Conservation (phyloP, 192 early-diverging fungal genomes). For the Coemansia sp. region DNA sequence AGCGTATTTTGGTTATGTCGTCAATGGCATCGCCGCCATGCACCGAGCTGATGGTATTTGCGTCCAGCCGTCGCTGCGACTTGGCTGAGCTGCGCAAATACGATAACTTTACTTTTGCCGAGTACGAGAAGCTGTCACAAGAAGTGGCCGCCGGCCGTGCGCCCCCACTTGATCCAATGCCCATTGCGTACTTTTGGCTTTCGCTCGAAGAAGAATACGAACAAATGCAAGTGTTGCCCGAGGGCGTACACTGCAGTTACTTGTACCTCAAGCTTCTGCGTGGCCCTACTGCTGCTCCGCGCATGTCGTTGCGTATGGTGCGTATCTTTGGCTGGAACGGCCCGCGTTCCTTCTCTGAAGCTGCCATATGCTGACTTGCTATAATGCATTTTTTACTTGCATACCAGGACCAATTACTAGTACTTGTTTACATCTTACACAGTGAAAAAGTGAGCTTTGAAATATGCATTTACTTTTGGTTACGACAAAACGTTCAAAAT, state of each 20-base stretch:
- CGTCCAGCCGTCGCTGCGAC: conserved; percentile 29
- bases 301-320: conserved; percentile 31
- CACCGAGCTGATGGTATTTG: conserved; percentile 52
- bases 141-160: background rate
- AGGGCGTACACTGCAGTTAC: conserved; percentile 40
- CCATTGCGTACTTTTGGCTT: conserved; percentile 55
- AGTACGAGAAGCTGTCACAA: conserved; percentile 39
- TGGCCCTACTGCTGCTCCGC: background rate
- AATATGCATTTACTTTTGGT: too few relatives aligned
- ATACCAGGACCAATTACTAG: too few relatives aligned
- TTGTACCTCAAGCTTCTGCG: conserved; percentile 51
- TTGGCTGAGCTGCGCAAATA: conserved; percentile 36
- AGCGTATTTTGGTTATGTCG: conserved; percentile 36
- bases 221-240: conserved; percentile 40
- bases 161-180: conserved; percentile 20
- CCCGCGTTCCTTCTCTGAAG: conserved; percentile 34
- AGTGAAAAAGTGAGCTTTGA: too few relatives aligned
- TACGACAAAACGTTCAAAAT: too few relatives aligned
- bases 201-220: conserved; percentile 39
- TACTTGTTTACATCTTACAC: too few relatives aligned
- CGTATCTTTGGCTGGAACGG: conserved; percentile 46
- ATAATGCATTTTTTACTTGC: too few relatives aligned
- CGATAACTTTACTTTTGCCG: conserved; percentile 47
- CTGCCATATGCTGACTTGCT: conserved; percentile 22
- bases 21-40: conserved; percentile 35